Conservation (phyloP, 2,329 filamentous ascomycete species). For the Sarocladium brachiariae region DNA sequence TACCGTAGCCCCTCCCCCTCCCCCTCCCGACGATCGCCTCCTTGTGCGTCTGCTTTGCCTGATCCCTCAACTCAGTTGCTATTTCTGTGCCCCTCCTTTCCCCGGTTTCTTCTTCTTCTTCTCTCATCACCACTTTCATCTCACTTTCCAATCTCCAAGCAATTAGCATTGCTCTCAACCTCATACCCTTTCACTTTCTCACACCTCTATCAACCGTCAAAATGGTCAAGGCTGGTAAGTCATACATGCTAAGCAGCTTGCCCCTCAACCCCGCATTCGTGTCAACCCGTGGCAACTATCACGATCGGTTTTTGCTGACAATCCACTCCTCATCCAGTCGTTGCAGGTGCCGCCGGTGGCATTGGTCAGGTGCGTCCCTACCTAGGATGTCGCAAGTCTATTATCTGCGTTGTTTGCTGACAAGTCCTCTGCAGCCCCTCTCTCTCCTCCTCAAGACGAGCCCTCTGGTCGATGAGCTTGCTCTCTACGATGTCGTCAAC, state of each 20-base stretch:
- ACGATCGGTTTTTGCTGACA: neutral
- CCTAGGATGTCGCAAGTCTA: neutral
- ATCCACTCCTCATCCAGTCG: constrained; percentile 40
- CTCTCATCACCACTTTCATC: neutral
- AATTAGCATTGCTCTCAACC: neutral
- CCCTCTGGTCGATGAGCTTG: constrained; percentile 82
- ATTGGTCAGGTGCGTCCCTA: constrained; percentile 80
- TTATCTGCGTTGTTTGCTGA: constrained; percentile 8
- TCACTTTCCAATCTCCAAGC: neutral
- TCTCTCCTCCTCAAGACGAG: constrained; percentile 92
- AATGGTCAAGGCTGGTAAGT: constrained; percentile 58
- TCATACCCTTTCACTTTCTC: neutral
- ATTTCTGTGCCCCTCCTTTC: constrained; percentile 8
- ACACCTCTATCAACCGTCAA: constrained; percentile 18
- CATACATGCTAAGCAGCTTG: constrained; percentile 6
- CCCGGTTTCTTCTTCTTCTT: neutral
- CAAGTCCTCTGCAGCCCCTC: constrained; percentile 58
- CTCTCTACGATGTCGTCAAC: constrained; percentile 99
- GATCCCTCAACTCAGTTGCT: neutral
- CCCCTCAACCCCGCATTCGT: constrained; percentile 19
- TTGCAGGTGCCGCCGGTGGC: constrained; percentile 94
- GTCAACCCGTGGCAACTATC: neutral
- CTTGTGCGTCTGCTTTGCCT: neutral
- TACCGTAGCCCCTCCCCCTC: neutral
- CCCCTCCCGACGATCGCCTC: constrained; percentile 2